Evolutionary conservation across 805 yeast genomes (phyloP), one percentile per base, ranked within the genome.

Genomic region (Myxozyma sirexii): DNA sequence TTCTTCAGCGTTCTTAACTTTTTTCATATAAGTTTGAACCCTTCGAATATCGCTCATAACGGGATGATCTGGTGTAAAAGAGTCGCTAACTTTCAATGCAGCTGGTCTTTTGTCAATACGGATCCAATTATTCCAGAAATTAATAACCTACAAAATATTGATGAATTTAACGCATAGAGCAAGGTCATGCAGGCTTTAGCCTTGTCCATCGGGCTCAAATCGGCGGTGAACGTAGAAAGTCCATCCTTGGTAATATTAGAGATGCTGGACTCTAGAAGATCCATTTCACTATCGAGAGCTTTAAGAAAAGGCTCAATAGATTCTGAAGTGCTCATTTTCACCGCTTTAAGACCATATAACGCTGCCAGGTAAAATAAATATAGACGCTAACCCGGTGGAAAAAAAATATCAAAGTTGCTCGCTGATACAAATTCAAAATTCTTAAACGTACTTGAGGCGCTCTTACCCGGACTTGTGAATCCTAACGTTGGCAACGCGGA

Each of bases 1-100:
- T 45, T 62, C 66, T 31, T 62, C 66, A 13, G 66, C 54, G 38
- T 59, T 38, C 47, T 62, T 62, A 17, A 62, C 48, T 31, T 62
- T 62, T 23, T 53, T 49, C 61, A 60, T 55, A 24, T 62, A 60
- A 1, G 54, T 19, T 44, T 62, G 64, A 15, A 62, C 52, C 13
- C 66, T 49, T 21, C 39, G 33, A 33, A 62, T 62, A 43, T 62
- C 66, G 17, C 26, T 26, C 63, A 62, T 59, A 3, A 62, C 43
- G 2, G 59, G 59, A 44, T 62, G 63, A 35, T 51, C 54, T 2
- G 55, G 8, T 0, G 57, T 26, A 24, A 44, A 44, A 4, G 45
- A 8, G 3, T 45, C 64, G 4, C 43, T 29, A 3, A 60, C 44
- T 42, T 57, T 62, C 54, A 62, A 39, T 15, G 60, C 44, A 42